A percentile compares a stretch with the other conserved stretches of the same genome.
Evolutionary conservation across 2,329 filamentous ascomycete genomes (phyloP).

Genomic region (Fusarium vanettenii): DNA sequence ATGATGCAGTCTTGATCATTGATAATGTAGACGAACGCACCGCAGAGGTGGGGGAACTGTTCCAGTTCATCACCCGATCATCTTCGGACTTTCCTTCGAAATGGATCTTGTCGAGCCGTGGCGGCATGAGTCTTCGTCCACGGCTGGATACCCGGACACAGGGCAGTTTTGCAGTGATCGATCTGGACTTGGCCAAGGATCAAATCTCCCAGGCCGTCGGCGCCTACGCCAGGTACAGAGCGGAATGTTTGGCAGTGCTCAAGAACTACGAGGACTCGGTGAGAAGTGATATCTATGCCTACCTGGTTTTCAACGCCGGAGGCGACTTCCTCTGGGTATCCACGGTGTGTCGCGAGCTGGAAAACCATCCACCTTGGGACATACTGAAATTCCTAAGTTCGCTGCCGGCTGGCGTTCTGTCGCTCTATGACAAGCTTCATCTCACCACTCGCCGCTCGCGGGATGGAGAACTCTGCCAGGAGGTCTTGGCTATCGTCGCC

Average conservation of each 20-base stretch:
- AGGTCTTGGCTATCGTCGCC: neutral
- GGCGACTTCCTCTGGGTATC: neutral
- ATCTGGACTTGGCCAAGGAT: neutral
- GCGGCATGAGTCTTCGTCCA: too few relatives aligned
- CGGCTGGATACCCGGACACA: too few relatives aligned
- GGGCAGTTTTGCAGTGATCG: too few relatives aligned
- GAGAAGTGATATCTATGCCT: neutral
- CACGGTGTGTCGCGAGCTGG: neutral
- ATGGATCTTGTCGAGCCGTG: too few relatives aligned
- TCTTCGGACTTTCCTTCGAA: too few relatives aligned
- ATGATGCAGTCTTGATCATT: neutral
- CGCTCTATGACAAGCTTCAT: neutral
- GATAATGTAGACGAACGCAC: neutral
- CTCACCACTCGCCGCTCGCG: too few relatives aligned
- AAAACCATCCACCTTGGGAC: neutral
- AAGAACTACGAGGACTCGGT: neutral
- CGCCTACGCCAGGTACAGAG: neutral
- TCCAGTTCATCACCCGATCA: too few relatives aligned
- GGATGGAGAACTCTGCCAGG: accelerated
- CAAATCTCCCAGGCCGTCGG: neutral
- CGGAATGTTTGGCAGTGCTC: neutral
- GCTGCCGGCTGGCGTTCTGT: neutral
- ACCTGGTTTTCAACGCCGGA: neutral
- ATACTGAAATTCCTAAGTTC: neutral
- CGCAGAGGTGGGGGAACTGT: too few relatives aligned